Evolutionary conservation across 768 basidiomycete species (phyloP).

Genomic region (Candolleomyces aberdarensis): DNA sequence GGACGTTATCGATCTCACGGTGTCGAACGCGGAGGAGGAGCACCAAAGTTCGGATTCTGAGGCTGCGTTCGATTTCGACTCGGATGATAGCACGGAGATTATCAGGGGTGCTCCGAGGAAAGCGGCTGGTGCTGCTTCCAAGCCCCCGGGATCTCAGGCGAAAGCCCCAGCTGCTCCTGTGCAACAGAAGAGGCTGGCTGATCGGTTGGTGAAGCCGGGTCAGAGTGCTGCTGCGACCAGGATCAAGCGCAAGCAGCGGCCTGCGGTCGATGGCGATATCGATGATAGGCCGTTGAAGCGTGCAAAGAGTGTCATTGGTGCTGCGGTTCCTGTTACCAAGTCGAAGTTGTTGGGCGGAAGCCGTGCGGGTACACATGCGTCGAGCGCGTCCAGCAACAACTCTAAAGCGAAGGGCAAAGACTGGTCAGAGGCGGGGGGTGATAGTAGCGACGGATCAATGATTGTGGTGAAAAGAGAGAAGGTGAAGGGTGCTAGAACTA

Average conservation of each 20-base stretch:
- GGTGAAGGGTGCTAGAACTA: neutral
- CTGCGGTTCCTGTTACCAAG: neutral
- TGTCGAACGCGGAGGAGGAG: neutral
- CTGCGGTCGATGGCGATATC: neutral
- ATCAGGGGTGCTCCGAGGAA: neutral
- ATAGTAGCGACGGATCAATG: neutral
- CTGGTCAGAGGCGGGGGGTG: neutral
- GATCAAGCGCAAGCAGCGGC: neutral
- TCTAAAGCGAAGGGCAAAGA: neutral
- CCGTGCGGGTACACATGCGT: neutral
- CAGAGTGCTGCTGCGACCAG: neutral
- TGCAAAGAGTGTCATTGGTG: neutral
- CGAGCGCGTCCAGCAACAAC: too few species aligned
- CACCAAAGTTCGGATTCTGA: neutral
- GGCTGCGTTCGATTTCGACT: neutral
- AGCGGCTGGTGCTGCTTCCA: neutral
- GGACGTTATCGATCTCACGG: neutral
- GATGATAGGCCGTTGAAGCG: constrained; percentile 6
- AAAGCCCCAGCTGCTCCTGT: neutral
- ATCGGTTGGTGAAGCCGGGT: neutral
- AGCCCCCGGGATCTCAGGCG: neutral
- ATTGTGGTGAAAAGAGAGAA: neutral
- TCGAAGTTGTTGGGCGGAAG: neutral
- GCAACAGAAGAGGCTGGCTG: neutral
- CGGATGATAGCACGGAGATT: neutral